These are phyloP conservation scores for Peniophora sp. DNA, from an alignment of 1,284 basidiomycete species.

Conservation along the genomic window DNA sequence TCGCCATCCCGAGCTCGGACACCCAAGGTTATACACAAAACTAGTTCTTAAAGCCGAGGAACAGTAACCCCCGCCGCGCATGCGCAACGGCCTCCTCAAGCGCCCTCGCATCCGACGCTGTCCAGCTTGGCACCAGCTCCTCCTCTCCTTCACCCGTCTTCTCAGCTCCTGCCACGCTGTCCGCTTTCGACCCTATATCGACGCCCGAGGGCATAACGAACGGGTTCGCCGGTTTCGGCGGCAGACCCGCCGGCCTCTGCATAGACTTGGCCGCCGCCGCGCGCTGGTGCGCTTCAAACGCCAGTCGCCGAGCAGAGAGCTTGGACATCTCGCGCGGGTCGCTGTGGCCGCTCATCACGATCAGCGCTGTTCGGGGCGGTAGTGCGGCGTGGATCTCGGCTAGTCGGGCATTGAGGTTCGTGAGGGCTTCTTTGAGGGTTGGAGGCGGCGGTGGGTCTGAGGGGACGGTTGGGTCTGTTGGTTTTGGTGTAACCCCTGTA, in stretches of 20 bases:
- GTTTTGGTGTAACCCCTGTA: slow-evolving; percentile 55
- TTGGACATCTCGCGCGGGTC: slow-evolving; percentile 75
- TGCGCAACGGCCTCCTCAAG: slow-evolving; percentile 74
- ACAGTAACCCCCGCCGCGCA: slow-evolving; percentile 74
- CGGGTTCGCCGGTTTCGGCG: no score
- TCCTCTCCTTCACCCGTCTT: slow-evolving; percentile 48
- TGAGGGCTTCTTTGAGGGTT: slow-evolving; percentile 28
- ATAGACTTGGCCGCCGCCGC: no score
- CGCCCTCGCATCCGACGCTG: slow-evolving; percentile 63
- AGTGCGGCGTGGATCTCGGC: slow-evolving; percentile 56
- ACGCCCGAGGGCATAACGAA: no score
- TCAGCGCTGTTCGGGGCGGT: slow-evolving; percentile 70
- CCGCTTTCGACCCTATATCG: no score
- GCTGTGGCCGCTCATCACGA: slow-evolving; percentile 82
- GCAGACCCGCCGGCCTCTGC: no score
- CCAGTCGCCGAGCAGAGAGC: slow-evolving; percentile 58
- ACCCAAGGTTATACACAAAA: no score
- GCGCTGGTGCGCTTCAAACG: slow-evolving; percentile 45
- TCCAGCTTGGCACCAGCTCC: slow-evolving; percentile 60
- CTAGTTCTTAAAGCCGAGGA: slow-evolving; percentile 61
- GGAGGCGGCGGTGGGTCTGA: slow-evolving; percentile 17
- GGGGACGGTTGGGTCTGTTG: slow-evolving; percentile 13
- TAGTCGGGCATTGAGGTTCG: slow-evolving; percentile 54
- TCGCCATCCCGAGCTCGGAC: no score
- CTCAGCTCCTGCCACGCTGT: no score